phyloP scores from a whole-genome alignment of 768 basidiomycete genomes.

The Cubamyces sp. region DNA sequence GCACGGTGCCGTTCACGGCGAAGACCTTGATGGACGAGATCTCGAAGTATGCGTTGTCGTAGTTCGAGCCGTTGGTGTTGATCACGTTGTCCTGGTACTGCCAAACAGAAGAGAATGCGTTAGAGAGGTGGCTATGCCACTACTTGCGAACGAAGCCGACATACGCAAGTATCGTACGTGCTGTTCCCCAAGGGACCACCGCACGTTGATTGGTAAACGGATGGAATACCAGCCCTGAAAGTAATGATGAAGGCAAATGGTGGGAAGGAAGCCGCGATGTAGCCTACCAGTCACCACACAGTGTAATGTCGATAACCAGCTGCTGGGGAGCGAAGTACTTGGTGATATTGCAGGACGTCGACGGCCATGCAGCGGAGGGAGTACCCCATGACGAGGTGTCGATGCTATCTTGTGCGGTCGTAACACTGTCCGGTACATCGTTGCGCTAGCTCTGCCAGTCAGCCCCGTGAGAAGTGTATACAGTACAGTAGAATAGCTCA shows the following conservation, averaged over 20 bases:
- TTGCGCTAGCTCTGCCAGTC: constrained; percentile 34
- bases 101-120: not conserved
- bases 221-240: constrained; percentile 52
- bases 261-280: not conserved
- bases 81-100: constrained; percentile 55
- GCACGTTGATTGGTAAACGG: constrained; percentile 49
- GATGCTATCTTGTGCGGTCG: constrained; percentile 36
- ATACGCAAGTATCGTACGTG: constrained; percentile 39
- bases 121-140: not conserved
- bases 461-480: not conserved
- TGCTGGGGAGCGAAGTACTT: constrained; percentile 51
- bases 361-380: constrained; percentile 46
- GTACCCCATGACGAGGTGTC: constrained; percentile 46
- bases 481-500: constrained; percentile 27
- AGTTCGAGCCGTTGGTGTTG: constrained; percentile 46
- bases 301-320: constrained; percentile 56
- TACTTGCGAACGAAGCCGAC: too few relatives aligned
- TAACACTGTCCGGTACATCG: constrained; percentile 29
- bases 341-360: constrained; percentile 46
- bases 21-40: constrained; percentile 62
- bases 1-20: constrained; percentile 20
- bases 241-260: too few relatives aligned
- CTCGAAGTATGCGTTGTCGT: constrained; percentile 61
- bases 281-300: constrained; percentile 54
- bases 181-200: constrained; percentile 36